Conservation (phyloP, 306 rosid genomes). For the Casuarina equisetifolia region DNA sequence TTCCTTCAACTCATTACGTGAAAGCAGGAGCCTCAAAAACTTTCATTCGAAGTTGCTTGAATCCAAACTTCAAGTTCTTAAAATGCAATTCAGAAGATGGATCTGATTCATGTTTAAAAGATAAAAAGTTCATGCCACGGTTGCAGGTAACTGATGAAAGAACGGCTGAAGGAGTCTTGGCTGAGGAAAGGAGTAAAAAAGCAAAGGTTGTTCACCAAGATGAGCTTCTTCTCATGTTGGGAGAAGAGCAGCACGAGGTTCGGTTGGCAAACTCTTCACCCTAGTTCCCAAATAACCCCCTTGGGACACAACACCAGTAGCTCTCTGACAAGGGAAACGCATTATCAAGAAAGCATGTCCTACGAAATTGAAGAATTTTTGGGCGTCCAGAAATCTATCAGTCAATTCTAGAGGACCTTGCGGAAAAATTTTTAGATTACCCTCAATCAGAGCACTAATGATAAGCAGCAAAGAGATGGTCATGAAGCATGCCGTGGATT, state of each 20-base stretch:
- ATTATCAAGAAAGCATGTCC: too few relatives aligned
- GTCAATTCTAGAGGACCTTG: too few relatives aligned
- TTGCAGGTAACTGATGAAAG: constrained; percentile 69
- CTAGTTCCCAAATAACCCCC: too few relatives aligned
- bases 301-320: too few relatives aligned
- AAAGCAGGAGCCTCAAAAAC: constrained; percentile 56
- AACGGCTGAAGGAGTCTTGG: constrained; percentile 65
- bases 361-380: too few relatives aligned
- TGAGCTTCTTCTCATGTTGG: constrained; percentile 63
- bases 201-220: constrained; percentile 63
- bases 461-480: too few relatives aligned
- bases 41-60: constrained; percentile 53
- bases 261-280: constrained; percentile 46
- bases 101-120: constrained; percentile 25
- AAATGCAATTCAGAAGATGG: constrained; percentile 37
- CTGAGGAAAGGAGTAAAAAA: constrained; percentile 50
- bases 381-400: too few relatives aligned
- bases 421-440: too few relatives aligned
- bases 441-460: too few relatives aligned
- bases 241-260: constrained; percentile 49
- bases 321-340: too few relatives aligned
- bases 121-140: constrained; percentile 26
- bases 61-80: constrained; percentile 69
- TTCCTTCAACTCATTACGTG: constrained; percentile 55
- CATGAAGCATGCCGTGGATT: too few relatives aligned